Base-by-base conservation (phyloP, 1,284 basidiomycete species). In the Rhodotorula sp. region DNA sequence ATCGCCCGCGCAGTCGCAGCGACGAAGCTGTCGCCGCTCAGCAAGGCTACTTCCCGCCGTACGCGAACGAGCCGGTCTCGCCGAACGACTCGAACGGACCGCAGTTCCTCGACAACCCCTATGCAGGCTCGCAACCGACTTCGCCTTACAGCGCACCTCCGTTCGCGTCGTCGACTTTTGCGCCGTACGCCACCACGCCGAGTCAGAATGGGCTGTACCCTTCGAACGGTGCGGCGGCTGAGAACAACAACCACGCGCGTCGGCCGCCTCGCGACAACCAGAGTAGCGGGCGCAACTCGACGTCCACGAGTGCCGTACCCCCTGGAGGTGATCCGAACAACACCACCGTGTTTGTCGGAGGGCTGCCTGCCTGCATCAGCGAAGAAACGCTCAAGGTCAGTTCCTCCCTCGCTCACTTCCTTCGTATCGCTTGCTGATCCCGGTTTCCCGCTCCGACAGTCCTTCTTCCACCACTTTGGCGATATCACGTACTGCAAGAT, bases 401-500 rank as follows among this genome's bases (percentile, higher is more conserved):
- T 10, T 6, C 7, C 21, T 63, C 16, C 1, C 43, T 15, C 39
- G 29, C n/a, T 34, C 58, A 3, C 3, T 29, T 12, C 4, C 4
- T 14, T 16, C 1, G 16, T 23, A 5, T 5, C 16, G 7, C 23
- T 15, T 5, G 29, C 4, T 29, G 21, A 62, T 43, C 52, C 63
- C n/a, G 56, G 21, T 15, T 20, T n/a, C 23, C 14, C 12, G 3
- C 3, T 54, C 3, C 21, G 15, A 26, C 54, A 78, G 77, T 71
- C 90, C 3, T 93, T 94, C 82, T 95, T 95, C 81, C 86, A 87
- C 34, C 91, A 91, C 26, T 95, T 94, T 79, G 92, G 92, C 61
- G 91, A 92, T 74, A 94, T 95, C 69, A 91, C 93, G 78, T 95
- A 95, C 80, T 93, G 96, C 80, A 97, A 97, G 83, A 93, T 97